Evolutionary conservation across 108 stramenopile species (phyloP).

Genomic region (Cyclostephanos tholiformis): DNA sequence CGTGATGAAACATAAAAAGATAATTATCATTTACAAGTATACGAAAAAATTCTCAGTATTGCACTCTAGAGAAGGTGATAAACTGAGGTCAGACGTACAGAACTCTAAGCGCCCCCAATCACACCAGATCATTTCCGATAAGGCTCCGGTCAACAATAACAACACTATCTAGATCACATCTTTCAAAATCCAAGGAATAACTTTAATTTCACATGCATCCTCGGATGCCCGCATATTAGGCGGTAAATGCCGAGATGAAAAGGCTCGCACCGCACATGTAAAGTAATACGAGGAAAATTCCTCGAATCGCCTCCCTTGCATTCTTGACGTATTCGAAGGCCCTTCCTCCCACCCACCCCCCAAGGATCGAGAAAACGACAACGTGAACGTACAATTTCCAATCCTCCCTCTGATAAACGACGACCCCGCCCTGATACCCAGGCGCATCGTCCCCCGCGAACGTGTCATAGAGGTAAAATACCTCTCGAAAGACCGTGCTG

Average conservation of each 20-base stretch:
- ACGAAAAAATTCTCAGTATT: no score
- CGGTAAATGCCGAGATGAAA: conserved; percentile 29
- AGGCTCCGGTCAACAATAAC: no score
- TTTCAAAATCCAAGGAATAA: no score
- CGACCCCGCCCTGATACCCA: neutral
- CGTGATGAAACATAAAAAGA: neutral
- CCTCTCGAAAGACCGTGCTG: conserved; percentile 42
- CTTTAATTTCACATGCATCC: no score
- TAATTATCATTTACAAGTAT: no score
- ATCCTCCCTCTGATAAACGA: conserved; percentile 19
- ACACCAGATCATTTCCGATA: no score
- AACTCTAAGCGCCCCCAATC: no score
- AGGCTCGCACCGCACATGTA: conserved; percentile 33
- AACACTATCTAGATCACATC: no score
- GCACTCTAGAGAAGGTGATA: no score
- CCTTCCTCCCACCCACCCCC: conserved; percentile 42
- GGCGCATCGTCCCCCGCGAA: conserved; percentile 13
- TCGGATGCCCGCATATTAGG: no score
- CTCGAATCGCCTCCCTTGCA: conserved; percentile 37
- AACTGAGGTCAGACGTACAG: no score
- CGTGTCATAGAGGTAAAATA: conserved; percentile 41
- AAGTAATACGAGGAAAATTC: conserved; percentile 31
- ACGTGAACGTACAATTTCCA: conserved; percentile 42
- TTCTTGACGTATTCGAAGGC: conserved; percentile 43
- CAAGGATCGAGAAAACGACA: conserved; percentile 28